Evolutionary conservation across 2,329 filamentous ascomycete species (phyloP), one percentile per base, ranked within the genome.

Genomic region (Endothia cerciana): DNA sequence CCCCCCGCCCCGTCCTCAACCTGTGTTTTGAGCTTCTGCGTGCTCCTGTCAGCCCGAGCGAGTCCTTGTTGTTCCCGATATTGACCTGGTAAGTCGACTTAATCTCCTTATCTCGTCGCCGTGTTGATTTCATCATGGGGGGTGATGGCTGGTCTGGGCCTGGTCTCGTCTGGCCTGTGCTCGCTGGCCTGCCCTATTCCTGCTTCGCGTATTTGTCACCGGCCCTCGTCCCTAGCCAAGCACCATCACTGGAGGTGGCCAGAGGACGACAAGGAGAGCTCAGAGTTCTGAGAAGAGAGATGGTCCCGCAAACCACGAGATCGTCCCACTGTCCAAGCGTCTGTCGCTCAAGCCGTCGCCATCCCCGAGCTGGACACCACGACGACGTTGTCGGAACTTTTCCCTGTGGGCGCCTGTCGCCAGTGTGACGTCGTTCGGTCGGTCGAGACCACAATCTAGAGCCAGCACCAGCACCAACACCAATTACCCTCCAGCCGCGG

Each of bases 111-210:
- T 59, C 40, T 59, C 22, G 38, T 22, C 4, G 22, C 15, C 15
- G 38, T 3, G 25, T 28, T 45, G 25, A 11, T 43, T 8, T 28
- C 40, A 17, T n/a, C n/a, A 59, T 59, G 57, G 33, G 25, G n/a
- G 40, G 45, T 43, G 57, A 59, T 17, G 40, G 25, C 40, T 43
- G 36, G 56, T 58, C 28, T 10, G 22, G 45, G 45, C 11, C n/a
- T 15, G 45, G 25, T 49, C 38, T 10, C 11, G 4, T 43, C 56
- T 58, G 57, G 57, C 57, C 38, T 59, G 57, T 59, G 57, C 57
- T 45, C 8, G 38, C 57, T 45, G 7, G 57, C 17, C 22, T 19
- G 40, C n/a, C 36, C 30, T 57, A 22, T 38, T 57, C 33, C 47
- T 13, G 8, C 36, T 25, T 36, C 55, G 36, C n/a, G n/a, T 58